Conservation (phyloP, 2,329 filamentous ascomycete genomes). For the Plenodomus lindquistii region DNA sequence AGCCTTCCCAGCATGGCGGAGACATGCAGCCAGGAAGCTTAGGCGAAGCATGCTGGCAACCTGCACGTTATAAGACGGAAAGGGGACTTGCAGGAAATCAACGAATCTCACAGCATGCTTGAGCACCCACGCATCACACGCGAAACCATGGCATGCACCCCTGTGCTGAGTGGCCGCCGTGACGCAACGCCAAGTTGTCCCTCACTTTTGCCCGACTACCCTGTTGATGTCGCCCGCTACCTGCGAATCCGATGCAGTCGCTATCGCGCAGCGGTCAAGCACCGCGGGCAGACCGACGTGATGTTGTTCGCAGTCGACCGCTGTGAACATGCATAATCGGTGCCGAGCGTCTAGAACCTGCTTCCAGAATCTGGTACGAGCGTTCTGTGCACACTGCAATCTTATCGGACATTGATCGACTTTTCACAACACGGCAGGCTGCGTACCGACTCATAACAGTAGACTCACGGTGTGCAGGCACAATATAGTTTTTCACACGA, state of each 20-base stretch:
- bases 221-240: not conserved
- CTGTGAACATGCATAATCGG: not conserved
- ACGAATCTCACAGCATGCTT: not conserved
- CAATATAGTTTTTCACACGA: too few species aligned
- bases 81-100: conserved; percentile 10
- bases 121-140: not conserved
- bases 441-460: too few species aligned
- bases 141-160: not conserved
- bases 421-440: too few species aligned
- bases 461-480: too few species aligned
- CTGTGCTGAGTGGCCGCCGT: not conserved
- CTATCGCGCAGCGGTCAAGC: not conserved
- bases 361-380: not conserved
- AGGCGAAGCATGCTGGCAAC: conserved; percentile 24
- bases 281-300: not conserved
- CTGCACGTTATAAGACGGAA: conserved; percentile 10
- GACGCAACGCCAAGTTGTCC: not conserved
- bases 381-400: not conserved
- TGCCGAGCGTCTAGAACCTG: not conserved
- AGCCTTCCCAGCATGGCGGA: conserved; percentile 37
- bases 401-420: not conserved
- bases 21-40: conserved; percentile 11
- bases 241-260: not conserved
- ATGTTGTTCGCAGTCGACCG: not conserved
- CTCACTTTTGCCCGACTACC: too few species aligned